Percentiles rank a stretch among this genome's conserved stretches.
Evolutionary conservation across 1,284 basidiomycete genomes (phyloP).

Genomic region (Paramarasmius palmivorus): DNA sequence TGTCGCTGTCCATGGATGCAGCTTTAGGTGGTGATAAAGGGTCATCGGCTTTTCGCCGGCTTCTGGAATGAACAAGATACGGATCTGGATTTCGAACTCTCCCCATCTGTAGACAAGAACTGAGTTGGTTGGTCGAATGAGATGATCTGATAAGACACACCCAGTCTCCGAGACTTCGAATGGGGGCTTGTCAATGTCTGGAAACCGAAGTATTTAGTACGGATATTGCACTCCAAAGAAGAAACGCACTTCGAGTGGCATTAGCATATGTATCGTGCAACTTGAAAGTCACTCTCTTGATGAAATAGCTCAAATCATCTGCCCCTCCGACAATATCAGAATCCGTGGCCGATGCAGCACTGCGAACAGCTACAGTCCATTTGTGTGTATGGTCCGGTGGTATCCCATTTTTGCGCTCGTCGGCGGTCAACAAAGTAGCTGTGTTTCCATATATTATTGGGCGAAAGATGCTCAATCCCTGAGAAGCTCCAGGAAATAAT

Average conservation of each 20-base stretch:
- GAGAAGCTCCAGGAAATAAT: constrained; percentile 6
- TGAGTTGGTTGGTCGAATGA: neutral
- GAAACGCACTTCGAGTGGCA: constrained; percentile 79
- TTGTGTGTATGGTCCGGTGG: constrained; percentile 87
- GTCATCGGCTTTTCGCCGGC: constrained; percentile 89
- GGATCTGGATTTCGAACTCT: constrained; percentile 96
- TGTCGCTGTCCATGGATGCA: constrained; percentile 86
- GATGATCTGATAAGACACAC: constrained; percentile 34
- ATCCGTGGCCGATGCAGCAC: constrained; percentile 64
- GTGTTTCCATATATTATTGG: constrained; percentile 97
- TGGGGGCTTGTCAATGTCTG: constrained; percentile 90
- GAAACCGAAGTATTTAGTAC: constrained; percentile 6
- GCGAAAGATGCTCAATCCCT: constrained; percentile 90
- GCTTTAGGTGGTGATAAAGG: constrained; percentile 91
- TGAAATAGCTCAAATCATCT: constrained; percentile 86
- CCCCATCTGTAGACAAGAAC: constrained; percentile 78
- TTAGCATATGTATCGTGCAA: constrained; percentile 96
- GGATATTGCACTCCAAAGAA: neutral
- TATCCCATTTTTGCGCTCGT: constrained; percentile 64
- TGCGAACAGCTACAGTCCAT: constrained; percentile 95
- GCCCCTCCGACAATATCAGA: constrained; percentile 80
- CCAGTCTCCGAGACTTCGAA: constrained; percentile 96
- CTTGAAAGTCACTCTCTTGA: constrained; percentile 97
- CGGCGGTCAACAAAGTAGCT: constrained; percentile 78
- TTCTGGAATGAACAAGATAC: constrained; percentile 91